A percentile compares a stretch with the other conserved stretches of the same genome.
phyloP scores from a whole-genome alignment of 768 basidiomycete species.

The Rhizopogon rudus region DNA sequence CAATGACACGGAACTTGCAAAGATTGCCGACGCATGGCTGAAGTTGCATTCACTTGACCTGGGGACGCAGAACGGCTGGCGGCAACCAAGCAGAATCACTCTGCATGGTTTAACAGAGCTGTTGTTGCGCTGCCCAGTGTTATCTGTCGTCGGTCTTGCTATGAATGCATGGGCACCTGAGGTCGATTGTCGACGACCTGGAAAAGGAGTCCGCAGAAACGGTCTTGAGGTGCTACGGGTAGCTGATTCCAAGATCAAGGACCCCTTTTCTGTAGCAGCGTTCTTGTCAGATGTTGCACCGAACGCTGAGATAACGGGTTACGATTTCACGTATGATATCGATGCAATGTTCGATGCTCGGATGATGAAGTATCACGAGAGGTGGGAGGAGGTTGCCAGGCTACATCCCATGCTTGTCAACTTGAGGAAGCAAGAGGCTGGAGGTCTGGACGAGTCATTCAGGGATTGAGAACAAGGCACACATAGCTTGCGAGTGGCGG shows the following conservation, averaged over 20 bases:
- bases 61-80: slow-evolving; percentile 15
- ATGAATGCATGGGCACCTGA: not conserved
- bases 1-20: not conserved
- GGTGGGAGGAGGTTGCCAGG: not conserved
- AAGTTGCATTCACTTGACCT: not conserved
- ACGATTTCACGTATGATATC: not conserved
- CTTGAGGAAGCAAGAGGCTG: not conserved
- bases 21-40: not conserved
- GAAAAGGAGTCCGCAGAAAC: not conserved
- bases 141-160: not conserved
- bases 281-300: not conserved
- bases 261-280: not conserved
- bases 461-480: too few relatives aligned
- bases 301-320: not conserved
- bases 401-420: not conserved
- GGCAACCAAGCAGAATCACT: slow-evolving; percentile 22
- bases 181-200: not conserved
- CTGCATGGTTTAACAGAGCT: slow-evolving; percentile 18
- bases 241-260: not conserved
- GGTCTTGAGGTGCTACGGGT: not conserved
- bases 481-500: too few relatives aligned
- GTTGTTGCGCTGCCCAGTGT: slow-evolving; percentile 15
- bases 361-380: not conserved
- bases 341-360: not conserved
- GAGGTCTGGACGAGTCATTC: not conserved